Evolutionary conservation across 2,329 filamentous ascomycete species (phyloP), one percentile per base, ranked within the genome.

Genomic region (Lachnellula cervina): DNA sequence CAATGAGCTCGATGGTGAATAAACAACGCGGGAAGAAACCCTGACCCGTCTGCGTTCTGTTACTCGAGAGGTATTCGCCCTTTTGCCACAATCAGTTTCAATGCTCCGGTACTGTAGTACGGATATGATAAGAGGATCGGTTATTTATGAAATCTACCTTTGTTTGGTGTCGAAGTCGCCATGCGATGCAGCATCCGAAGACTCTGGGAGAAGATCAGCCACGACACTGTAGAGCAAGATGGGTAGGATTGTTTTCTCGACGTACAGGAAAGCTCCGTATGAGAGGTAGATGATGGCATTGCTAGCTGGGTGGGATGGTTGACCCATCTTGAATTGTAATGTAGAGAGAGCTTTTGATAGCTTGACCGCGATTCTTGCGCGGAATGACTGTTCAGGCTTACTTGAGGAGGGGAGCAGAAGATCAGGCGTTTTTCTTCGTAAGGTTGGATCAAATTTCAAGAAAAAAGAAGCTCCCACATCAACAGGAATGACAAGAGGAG

Each of bases 31-130:
- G 42, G 21, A 19, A 44, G 42, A 19, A 21, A 19, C 28, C 70
- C 83, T 86, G 73, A 93, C 89, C 89, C 78, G 86, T 89, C 77
- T 93, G 89, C 74, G 89, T 91, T 72, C 88, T 80, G 70, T 92
- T 92, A 68, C 85, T 83, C 53, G 87, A 80, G 58, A 93, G 77
- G 72, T 88, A 91, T 66, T 90, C 82, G 57, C 78, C 78, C 73
- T 68, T 42, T 17, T 32, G 38, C 37, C 19, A 43, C 49, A n/a
- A 46, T 59, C 40, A 62, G 60, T 25, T 32, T 40, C 17, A 25
- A 13, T 5, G 5, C 52, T 25, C 23, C n/a, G 5, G 13, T 8
- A 46, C n/a, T 3, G 13, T 8, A 46, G 5, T 16, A 6, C n/a
- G n/a, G 28, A 1, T 23, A 49, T 17, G 21, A 35, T 17, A 54